phyloP scores from a whole-genome alignment of 2,329 filamentous ascomycete species.

The Chaetomiaceae sp. region DNA sequence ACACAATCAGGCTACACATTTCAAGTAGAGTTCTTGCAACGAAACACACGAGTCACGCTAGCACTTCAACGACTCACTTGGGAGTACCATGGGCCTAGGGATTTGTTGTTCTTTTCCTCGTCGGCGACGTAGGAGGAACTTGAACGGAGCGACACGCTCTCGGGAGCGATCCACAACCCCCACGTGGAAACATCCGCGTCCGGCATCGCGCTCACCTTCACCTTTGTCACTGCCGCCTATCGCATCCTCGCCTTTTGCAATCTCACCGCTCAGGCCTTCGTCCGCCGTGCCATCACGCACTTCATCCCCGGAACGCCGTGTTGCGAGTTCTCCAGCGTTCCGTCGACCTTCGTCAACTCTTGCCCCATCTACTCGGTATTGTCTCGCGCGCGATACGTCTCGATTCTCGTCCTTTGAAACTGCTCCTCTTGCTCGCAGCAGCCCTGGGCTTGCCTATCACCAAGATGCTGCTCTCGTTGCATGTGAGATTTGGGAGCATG shows the following conservation, averaged over 20 bases:
- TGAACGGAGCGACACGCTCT: too few relatives aligned
- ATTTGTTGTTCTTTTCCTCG: too few relatives aligned
- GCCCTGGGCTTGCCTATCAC: background rate
- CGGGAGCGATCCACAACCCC: too few relatives aligned
- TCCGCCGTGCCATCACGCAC: background rate
- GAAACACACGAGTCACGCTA: too few relatives aligned
- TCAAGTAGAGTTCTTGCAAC: too few relatives aligned
- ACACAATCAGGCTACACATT: too few relatives aligned
- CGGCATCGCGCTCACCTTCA: background rate
- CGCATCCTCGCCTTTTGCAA: background rate
- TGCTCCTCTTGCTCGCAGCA: background rate
- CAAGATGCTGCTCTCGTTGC: constrained; percentile 8
- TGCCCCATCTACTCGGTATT: background rate
- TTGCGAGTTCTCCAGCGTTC: background rate
- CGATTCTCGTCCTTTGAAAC: constrained; percentile 7
- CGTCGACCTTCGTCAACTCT: constrained; percentile 1
- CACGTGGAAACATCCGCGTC: too few relatives aligned
- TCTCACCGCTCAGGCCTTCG: background rate
- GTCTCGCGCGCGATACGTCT: background rate
- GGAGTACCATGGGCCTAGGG: too few relatives aligned
- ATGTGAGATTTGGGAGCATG: constrained; percentile 16
- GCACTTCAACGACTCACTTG: too few relatives aligned
- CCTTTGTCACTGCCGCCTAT: background rate
- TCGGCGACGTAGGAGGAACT: too few relatives aligned
- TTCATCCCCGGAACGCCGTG: background rate